Percentiles rank a stretch among this genome's conserved stretches.
phyloP scores from a whole-genome alignment of 2,329 filamentous ascomycete species.

The Fusarium neocosmosporiellum region DNA sequence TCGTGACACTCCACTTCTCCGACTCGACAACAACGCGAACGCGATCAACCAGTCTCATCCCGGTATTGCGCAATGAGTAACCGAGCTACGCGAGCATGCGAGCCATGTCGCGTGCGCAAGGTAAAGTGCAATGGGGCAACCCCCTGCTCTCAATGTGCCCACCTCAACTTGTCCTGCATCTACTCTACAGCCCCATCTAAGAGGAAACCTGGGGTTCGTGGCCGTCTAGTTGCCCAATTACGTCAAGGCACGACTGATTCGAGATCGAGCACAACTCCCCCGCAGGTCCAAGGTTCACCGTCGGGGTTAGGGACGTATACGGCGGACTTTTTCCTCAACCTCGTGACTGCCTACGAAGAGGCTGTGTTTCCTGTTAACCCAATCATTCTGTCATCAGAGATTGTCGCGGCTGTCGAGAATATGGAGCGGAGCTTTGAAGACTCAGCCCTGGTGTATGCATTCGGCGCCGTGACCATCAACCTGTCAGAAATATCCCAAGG shows the following conservation, averaged over 20 bases:
- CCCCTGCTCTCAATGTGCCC: conserved; percentile 52
- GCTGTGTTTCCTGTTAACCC: conserved; percentile 53
- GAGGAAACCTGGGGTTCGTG: conserved; percentile 49
- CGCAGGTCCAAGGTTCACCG: conserved; percentile 11
- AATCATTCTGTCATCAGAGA: conserved; percentile 46
- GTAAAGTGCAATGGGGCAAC: conserved; percentile 49
- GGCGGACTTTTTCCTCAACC: conserved; percentile 47
- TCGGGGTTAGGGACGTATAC: conserved; percentile 36
- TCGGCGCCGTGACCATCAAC: conserved; percentile 52
- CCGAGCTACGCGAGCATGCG: conserved; percentile 47
- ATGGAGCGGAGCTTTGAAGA: conserved; percentile 50
- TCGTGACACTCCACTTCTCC: background rate
- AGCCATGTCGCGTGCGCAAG: conserved; percentile 53
- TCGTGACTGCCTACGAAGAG: conserved; percentile 49
- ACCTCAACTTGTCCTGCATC: conserved; percentile 49
- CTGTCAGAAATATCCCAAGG: conserved; percentile 47
- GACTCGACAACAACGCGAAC: background rate
- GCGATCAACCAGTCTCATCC: background rate
- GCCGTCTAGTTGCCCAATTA: conserved; percentile 50
- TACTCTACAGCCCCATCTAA: conserved; percentile 48
- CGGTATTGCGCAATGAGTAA: conserved; percentile 7
- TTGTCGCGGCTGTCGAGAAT: conserved; percentile 45
- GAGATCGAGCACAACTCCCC: conserved; percentile 24
- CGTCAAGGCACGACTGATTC: conserved; percentile 41
- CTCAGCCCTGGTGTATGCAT: conserved; percentile 51